Base-by-base conservation (phyloP, 1,284 basidiomycete species). In the Gymnopus androsaceus region DNA sequence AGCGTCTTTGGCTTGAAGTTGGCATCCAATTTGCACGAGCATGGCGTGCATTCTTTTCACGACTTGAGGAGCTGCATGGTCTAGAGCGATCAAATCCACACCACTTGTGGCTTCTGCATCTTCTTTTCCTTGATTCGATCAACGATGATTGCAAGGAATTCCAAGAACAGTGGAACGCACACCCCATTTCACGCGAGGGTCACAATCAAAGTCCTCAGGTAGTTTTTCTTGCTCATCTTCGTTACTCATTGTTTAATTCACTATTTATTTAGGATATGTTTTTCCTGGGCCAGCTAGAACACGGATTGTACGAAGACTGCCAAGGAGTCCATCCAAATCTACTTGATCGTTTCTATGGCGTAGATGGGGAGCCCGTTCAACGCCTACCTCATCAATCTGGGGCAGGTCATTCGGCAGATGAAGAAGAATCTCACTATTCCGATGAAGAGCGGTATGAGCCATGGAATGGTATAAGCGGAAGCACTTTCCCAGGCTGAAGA, bases 21-120 rank as follows among this genome's bases (percentile, higher is more conserved):
- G 73, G 73, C 0, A 41, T 36, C 0, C 67, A 71, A n/a, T 75
- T 77, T 64, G 66, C 44, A 9, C 60, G 71, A 4, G 25, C 12
- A 6, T 79, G 76, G 76, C 47, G 68, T 6, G 75, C 69, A 3
- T 78, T 78, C 54, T 78, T 79, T 53, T 54, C 49, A 0, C 64
- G 68, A 0, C 67, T 80, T 0, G 76, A 75, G 52, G 37, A 61
- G 0, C 55, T 67, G 1, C 76, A 79, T 60, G 25, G 52, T 0
- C 68, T 81, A 0, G 60, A 75, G 27, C 41, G 59, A 0, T 27
- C 56, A 0, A 65, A 75, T 28, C 55, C 67, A 0, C 2, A 55
- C 1, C 76, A 81, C 58, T 50, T 77, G 0, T 81, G 79, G 79
- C 68, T 79, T 0, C 59, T 80, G 0, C 76, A 80, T 47, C 33